Conservation (phyloP, 2,329 filamentous ascomycete species). For the Cladophialophora chaetospira region DNA sequence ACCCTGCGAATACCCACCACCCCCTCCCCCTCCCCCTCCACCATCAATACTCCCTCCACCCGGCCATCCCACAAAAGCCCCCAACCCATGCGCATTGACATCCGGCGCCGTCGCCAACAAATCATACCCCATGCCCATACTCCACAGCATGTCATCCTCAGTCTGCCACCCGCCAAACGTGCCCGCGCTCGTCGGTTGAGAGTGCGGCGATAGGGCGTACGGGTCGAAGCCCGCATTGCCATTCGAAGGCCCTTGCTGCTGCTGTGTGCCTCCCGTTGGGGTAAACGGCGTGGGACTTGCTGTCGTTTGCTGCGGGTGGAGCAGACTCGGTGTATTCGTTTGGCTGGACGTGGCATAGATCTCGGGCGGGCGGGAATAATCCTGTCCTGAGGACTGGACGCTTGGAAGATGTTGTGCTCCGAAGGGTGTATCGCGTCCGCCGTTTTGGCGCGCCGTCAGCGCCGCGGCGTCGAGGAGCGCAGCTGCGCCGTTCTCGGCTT, state of each 20-base stretch:
- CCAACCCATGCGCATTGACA: constrained; percentile 25
- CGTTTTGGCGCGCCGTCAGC: neutral
- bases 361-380: neutral
- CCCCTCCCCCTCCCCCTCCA: neutral
- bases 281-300: constrained; percentile 13
- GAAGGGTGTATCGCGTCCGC: neutral
- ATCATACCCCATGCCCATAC: constrained; percentile 33
- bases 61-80: constrained; percentile 24
- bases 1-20: neutral
- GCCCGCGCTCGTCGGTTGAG: constrained; percentile 20
- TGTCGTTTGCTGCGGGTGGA: constrained; percentile 17
- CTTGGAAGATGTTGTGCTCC: neutral
- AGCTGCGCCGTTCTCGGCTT: neutral
- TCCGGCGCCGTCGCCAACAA: constrained; percentile 30
- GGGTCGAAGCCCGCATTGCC: constrained; percentile 14
- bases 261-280: constrained; percentile 1
- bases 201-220: constrained; percentile 22
- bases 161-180: constrained; percentile 31
- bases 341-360: neutral
- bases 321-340: neutral
- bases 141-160: constrained; percentile 35
- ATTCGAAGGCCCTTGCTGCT: constrained; percentile 5
- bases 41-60: constrained; percentile 5
- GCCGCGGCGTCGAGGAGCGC: constrained; percentile 4
- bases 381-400: neutral